A percentile compares a stretch with the other conserved stretches of the same genome.
Conservation (phyloP, 2,329 filamentous ascomycete species). For the Metarhizium brunneum region DNA sequence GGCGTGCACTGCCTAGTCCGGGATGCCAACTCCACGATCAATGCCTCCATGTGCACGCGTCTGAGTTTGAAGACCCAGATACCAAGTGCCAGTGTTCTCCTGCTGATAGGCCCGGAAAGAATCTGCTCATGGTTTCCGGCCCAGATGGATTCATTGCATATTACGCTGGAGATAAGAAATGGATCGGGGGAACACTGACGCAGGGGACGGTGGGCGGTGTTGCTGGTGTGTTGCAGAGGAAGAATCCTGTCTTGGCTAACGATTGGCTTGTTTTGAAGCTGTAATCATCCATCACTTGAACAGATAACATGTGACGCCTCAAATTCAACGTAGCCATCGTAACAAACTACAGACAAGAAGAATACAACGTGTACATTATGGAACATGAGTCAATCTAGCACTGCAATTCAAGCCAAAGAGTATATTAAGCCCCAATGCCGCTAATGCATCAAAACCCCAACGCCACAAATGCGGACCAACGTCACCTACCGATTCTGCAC, state of each 20-base stretch:
- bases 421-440: background rate
- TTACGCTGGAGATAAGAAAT: slow-evolving; percentile 71
- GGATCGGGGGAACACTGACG: slow-evolving; percentile 60
- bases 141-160: slow-evolving; percentile 81
- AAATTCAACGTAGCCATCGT: background rate
- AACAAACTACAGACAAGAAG: background rate
- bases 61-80: slow-evolving; percentile 21
- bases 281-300: slow-evolving; percentile 15
- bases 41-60: slow-evolving; percentile 17
- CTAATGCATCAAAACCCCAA: slow-evolving; percentile 7
- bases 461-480: background rate
- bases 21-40: slow-evolving; percentile 22
- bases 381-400: background rate
- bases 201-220: slow-evolving; percentile 69
- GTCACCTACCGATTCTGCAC: slow-evolving; percentile 57
- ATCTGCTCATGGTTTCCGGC: slow-evolving; percentile 76
- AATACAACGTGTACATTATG: background rate
- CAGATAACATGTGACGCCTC: too few species aligned
- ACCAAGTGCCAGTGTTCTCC: slow-evolving; percentile 17
- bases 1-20: background rate
- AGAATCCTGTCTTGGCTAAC: slow-evolving; percentile 22
- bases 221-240: slow-evolving; percentile 48
- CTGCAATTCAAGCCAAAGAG: background rate
- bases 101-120: slow-evolving; percentile 33
- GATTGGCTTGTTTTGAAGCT: slow-evolving; percentile 46